Conservation (phyloP, 139 green algal genomes). For the Chlamydomonas sp. region DNA sequence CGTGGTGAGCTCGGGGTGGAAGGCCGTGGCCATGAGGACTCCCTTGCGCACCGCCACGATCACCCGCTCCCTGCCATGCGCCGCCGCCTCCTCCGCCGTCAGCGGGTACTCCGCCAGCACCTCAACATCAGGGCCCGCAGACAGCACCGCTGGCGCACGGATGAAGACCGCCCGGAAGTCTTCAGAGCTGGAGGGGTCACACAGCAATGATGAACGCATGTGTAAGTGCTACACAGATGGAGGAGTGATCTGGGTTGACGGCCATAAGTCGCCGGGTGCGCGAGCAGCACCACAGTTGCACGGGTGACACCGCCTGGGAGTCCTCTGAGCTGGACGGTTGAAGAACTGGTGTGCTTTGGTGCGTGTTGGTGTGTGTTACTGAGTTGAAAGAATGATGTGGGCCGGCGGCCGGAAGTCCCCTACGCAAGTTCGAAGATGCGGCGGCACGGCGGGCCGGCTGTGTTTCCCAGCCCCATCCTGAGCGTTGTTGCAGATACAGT, state of each 20-base stretch:
- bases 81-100: conserved; percentile 57
- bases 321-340: neutral
- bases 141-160: conserved; percentile 90
- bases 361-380: neutral
- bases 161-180: conserved; percentile 94
- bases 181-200: conserved; percentile 31
- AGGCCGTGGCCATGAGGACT: conserved; percentile 93
- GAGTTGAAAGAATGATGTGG: neutral
- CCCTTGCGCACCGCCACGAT: conserved; percentile 88
- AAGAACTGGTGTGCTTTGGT: neutral
- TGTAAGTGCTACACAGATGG: no score
- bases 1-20: conserved; percentile 97
- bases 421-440: no score
- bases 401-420: no score
- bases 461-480: no score
- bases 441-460: no score
- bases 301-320: neutral
- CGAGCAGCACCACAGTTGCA: no score
- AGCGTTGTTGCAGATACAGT: no score
- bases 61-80: conserved; percentile 58
- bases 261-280: no score
- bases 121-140: conserved; percentile 81
- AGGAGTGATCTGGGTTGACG: no score
- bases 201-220: neutral
- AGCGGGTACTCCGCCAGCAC: conserved; percentile 84